Percentiles rank a stretch among this genome's conserved stretches.
Evolutionary conservation across 805 yeast genomes (phyloP).

Genomic region (Candida tallmaniae): DNA sequence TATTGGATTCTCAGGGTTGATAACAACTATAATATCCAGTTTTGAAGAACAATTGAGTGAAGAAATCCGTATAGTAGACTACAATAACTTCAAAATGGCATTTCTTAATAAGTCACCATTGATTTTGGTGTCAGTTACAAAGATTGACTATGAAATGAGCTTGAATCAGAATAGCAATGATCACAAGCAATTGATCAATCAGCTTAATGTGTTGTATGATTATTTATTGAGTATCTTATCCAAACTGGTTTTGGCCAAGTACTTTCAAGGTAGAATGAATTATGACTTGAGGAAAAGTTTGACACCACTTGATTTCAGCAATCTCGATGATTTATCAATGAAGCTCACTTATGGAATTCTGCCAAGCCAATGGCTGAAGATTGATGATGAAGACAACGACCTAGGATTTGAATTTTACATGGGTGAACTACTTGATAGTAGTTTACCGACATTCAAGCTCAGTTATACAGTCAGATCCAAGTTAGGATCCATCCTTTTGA

Average conservation of each 20-base stretch:
- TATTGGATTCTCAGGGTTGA: constrained; percentile 70
- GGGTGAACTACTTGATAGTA: constrained; percentile 22
- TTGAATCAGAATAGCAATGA: constrained; percentile 13
- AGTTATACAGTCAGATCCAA: constrained; percentile 53
- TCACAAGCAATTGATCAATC: constrained; percentile 31
- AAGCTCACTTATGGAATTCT: constrained; percentile 33
- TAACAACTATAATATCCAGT: constrained; percentile 73
- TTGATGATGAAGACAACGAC: background rate
- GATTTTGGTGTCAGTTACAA: constrained; percentile 65
- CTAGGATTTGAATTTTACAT: constrained; percentile 22
- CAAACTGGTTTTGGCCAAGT: constrained; percentile 67
- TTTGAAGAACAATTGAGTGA: constrained; percentile 45
- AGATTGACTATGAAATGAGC: constrained; percentile 40
- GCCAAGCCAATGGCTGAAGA: too few relatives aligned
- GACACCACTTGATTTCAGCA: constrained; percentile 69
- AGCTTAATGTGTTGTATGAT: constrained; percentile 68
- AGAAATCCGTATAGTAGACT: constrained; percentile 48
- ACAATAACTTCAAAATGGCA: constrained; percentile 46
- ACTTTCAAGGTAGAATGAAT: constrained; percentile 67
- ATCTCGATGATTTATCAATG: constrained; percentile 55
- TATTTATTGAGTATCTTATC: constrained; percentile 79
- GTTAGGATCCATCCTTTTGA: constrained; percentile 50
- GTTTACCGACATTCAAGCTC: constrained; percentile 30
- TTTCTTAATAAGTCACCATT: constrained; percentile 65
- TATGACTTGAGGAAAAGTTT: constrained; percentile 76